Base-by-base conservation (phyloP, 179 eudicot genomes). In the Beta corolliflora region DNA sequence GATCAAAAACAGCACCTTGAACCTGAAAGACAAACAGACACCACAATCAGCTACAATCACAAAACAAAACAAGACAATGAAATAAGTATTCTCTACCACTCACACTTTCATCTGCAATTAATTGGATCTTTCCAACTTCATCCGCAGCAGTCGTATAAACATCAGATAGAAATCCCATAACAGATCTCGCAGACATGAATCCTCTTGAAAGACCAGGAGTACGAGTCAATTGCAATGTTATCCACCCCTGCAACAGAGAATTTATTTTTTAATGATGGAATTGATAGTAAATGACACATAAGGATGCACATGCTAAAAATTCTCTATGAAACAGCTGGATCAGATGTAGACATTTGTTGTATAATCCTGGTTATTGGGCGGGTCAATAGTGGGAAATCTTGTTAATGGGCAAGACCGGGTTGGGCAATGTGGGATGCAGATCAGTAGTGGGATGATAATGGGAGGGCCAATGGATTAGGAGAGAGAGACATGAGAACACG, bases 1-100 rank as follows among this genome's bases (percentile, higher is more conserved):
- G 97, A 89, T 95, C 99, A 83, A 95, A 95, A 58, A 95, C 98
- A 76, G 99, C 99, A 61, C 98, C 99, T 84, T 89, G 94, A 80
- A 90, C 85, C 99, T 95, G 88, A 80, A 60, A 85, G 76, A 81
- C 15, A 55, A 56, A 64, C 71, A 66, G 11, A 65, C 45, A 79
- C 16, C 72, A 80, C 53, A 63, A 25, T 56, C 72, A 82, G n/a
- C 66, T 58, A 31, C 67, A 45, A 56, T 9, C 65, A 66, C 59
- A 65, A 72, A 0, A 69, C 29, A 0, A 63, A 50, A 25, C 58
- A 71, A 68, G 44, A 68, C 45, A 25, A 8, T 58, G 4, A 23
- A 21, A 29, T 1, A 8, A 58, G 29, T 45, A 81, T 44, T 46
- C 25, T 80, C 48, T 1, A 68, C 44, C 11, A 82, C 86, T 41